These are phyloP conservation scores for Rosa rugosa DNA, from an alignment of 306 rosid genomes.

Conservation along the genomic window DNA sequence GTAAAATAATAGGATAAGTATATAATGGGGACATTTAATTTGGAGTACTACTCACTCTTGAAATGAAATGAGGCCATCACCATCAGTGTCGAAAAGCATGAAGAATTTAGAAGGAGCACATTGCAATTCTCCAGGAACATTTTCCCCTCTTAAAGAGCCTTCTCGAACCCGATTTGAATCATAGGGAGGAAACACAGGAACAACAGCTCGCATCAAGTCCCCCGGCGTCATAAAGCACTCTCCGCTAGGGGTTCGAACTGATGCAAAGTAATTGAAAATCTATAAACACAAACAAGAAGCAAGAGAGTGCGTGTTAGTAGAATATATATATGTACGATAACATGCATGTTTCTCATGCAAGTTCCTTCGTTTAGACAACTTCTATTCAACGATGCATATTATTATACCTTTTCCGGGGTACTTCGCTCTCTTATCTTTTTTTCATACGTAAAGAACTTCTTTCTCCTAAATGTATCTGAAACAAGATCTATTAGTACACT, in stretches of 20 bases:
- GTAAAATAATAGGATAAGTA: not conserved
- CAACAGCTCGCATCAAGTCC: constrained; percentile 73
- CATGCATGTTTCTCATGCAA: too few relatives aligned
- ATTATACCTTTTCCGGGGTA: constrained; percentile 62
- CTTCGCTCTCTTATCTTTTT: constrained; percentile 64
- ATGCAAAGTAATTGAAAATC: constrained; percentile 79
- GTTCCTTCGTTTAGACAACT: too few relatives aligned
- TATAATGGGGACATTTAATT: not conserved
- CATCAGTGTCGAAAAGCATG: constrained; percentile 81
- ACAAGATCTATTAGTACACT: not conserved
- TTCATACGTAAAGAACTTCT: constrained; percentile 75
- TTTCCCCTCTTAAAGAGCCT: constrained; percentile 68
- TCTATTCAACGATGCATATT: not conserved
- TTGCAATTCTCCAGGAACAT: constrained; percentile 44
- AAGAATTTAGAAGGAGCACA: constrained; percentile 66
- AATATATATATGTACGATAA: too few relatives aligned
- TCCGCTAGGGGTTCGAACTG: constrained; percentile 35
- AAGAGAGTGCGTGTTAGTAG: not conserved
- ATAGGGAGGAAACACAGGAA: constrained; percentile 74
- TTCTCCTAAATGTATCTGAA: constrained; percentile 57
- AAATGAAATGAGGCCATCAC: constrained; percentile 82
- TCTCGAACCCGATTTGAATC: constrained; percentile 67
- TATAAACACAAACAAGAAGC: constrained; percentile 13
- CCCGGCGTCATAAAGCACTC: constrained; percentile 64
- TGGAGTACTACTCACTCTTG: constrained; percentile 47